phyloP scores from a whole-genome alignment of 2,329 filamentous ascomycete genomes.

The Aspergillus phoenicis region DNA sequence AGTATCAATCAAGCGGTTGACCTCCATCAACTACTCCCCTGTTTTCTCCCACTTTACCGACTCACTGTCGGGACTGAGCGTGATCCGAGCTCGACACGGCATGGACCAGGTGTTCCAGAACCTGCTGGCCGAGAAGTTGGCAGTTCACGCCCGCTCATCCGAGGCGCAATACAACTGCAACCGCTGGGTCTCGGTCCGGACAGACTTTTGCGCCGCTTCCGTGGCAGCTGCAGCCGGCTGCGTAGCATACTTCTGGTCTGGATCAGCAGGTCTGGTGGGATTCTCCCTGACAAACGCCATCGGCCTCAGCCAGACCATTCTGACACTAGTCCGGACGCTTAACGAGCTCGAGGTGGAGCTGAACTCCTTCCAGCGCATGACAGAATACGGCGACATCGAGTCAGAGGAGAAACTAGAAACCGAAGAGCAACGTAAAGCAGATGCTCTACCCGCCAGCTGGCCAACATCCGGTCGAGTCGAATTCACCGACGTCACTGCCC shows the following conservation, averaged over 20 bases:
- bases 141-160: conserved; percentile 50
- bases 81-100: conserved; percentile 55
- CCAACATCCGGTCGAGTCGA: conserved; percentile 28
- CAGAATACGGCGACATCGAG: conserved; percentile 29
- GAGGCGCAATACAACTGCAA: conserved; percentile 60
- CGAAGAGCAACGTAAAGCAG: conserved; percentile 10
- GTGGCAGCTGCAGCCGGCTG: conserved; percentile 56
- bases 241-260: conserved; percentile 53
- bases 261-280: conserved; percentile 57
- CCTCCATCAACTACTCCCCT: conserved; percentile 55
- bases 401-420: conserved; percentile 25
- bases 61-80: conserved; percentile 53
- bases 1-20: conserved; percentile 51
- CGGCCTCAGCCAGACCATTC: conserved; percentile 56
- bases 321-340: conserved; percentile 56
- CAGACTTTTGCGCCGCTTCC: conserved; percentile 58
- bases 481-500: conserved; percentile 28
- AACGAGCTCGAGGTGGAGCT: conserved; percentile 62
- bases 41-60: conserved; percentile 61
- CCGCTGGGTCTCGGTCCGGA: conserved; percentile 59
- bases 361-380: conserved; percentile 40
- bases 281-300: conserved; percentile 61
- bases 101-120: conserved; percentile 54
- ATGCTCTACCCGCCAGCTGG: conserved; percentile 26
- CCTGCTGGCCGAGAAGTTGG: conserved; percentile 55